Conservation (phyloP, 2,329 filamentous ascomycete genomes). For the Colletotrichum euphorbiae region DNA sequence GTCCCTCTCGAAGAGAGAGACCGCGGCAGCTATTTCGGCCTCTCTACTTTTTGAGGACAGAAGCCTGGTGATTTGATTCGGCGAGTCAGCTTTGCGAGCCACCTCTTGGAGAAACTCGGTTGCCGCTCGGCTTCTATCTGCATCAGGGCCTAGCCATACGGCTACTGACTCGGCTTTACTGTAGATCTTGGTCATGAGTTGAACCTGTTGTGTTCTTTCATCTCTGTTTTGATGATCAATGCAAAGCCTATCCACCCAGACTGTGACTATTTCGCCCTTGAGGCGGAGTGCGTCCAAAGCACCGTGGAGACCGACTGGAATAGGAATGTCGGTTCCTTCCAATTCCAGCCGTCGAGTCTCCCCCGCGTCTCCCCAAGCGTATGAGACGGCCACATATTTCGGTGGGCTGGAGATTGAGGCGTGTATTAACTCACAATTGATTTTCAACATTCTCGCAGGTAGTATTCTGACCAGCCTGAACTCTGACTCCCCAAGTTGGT, state of each 20-base stretch:
- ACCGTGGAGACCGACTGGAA: slow-evolving; percentile 41
- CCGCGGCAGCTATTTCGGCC: slow-evolving; percentile 42
- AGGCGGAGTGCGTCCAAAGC: slow-evolving; percentile 41
- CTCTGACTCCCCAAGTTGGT: slow-evolving; percentile 8
- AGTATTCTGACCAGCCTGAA: slow-evolving; percentile 40
- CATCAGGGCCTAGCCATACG: slow-evolving; percentile 42
- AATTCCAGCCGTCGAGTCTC: slow-evolving; percentile 39
- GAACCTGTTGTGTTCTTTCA: slow-evolving; percentile 22
- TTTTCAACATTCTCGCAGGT: slow-evolving; percentile 33
- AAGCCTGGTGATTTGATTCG: slow-evolving; percentile 25
- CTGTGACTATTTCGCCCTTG: slow-evolving; percentile 21
- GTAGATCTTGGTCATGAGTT: slow-evolving; percentile 42
- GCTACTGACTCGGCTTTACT: slow-evolving; percentile 37
- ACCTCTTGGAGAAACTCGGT: slow-evolving; percentile 36
- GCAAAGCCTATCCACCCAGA: slow-evolving; percentile 46
- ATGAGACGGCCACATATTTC: slow-evolving; percentile 48
- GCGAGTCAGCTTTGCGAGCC: slow-evolving; percentile 2
- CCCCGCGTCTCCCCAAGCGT: slow-evolving; percentile 49
- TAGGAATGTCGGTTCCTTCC: slow-evolving; percentile 31
- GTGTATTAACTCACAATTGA: slow-evolving; percentile 40
- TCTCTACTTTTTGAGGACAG: slow-evolving; percentile 28
- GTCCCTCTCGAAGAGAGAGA: slow-evolving; percentile 48
- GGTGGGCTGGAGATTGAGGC: slow-evolving; percentile 38
- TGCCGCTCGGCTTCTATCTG: slow-evolving; percentile 39
- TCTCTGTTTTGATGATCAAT: slow-evolving; percentile 26